Conservation (phyloP, 139 green algal genomes). For the Helicosporidium sp. region DNA sequence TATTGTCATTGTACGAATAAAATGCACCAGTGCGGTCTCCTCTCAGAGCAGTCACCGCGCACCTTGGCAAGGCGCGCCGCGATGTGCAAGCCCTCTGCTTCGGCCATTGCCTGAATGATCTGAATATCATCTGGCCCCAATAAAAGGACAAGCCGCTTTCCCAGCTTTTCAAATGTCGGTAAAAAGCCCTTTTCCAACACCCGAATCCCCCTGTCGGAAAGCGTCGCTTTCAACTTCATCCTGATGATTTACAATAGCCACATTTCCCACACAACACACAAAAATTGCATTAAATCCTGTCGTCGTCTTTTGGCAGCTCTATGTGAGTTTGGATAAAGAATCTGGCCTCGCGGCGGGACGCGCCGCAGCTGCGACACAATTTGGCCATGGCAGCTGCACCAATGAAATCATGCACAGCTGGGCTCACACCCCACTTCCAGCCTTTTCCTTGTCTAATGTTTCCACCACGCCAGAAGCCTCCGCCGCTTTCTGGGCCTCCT, state of each 20-base stretch:
- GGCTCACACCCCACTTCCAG: too few species aligned
- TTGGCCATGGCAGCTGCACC: too few species aligned
- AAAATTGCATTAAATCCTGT: too few species aligned
- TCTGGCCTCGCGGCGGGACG: too few species aligned
- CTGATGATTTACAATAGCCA: too few species aligned
- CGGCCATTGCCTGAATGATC: slow-evolving; percentile 36
- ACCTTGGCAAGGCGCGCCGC: slow-evolving; percentile 30
- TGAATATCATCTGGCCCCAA: slow-evolving; percentile 33
- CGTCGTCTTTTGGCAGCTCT: too few species aligned
- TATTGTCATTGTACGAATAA: neutral
- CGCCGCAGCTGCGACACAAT: too few species aligned
- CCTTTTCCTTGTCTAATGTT: too few species aligned
- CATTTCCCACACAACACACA: too few species aligned
- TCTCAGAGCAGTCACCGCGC: neutral
- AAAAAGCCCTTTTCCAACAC: slow-evolving; percentile 40
- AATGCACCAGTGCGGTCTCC: neutral
- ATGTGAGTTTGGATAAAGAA: too few species aligned
- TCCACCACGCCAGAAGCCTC: too few species aligned
- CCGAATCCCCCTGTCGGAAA: slow-evolving; percentile 31
- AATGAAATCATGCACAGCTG: too few species aligned
- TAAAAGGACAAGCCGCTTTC: slow-evolving; percentile 48
- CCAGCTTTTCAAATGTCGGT: slow-evolving; percentile 57
- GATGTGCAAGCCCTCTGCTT: slow-evolving; percentile 47
- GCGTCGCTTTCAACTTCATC: slow-evolving; percentile 45
- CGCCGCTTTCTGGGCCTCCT: neutral